phyloP scores from a whole-genome alignment of 345 rosid genomes.

The Gossypium raimondii region DNA sequence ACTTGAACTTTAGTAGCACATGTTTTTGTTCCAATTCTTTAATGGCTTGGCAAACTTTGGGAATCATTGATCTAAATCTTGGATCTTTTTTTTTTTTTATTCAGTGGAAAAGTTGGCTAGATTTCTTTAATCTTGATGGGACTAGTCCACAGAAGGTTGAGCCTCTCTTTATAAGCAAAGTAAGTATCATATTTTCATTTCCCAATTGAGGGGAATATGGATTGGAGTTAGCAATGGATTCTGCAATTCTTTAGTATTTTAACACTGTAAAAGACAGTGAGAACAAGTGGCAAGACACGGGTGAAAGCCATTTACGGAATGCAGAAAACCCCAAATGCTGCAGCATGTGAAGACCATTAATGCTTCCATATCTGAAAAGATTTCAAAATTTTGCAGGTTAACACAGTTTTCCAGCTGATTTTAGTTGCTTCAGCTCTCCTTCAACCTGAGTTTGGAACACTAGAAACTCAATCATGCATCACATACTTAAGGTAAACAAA shows the following conservation, averaged over 20 bases:
- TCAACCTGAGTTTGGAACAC: constrained; percentile 77
- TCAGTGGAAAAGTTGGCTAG: constrained; percentile 72
- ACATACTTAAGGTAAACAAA: constrained; percentile 64
- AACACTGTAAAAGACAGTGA: not conserved
- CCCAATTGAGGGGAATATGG: not conserved
- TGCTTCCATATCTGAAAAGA: not conserved
- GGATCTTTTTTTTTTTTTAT: not conserved
- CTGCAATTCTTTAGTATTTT: not conserved
- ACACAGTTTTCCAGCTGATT: constrained; percentile 84
- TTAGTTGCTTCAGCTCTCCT: constrained; percentile 89
- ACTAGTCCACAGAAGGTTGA: constrained; percentile 64
- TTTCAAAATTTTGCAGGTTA: constrained; percentile 48
- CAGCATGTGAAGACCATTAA: not conserved
- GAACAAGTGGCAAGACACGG: not conserved
- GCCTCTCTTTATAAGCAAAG: constrained; percentile 94
- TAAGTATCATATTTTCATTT: constrained; percentile 12
- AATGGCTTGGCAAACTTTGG: not conserved
- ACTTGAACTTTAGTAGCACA: constrained; percentile 4
- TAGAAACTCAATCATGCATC: constrained; percentile 58
- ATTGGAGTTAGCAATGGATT: not conserved
- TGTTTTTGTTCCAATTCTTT: not conserved
- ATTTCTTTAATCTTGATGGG: constrained; percentile 80
- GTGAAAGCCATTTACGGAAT: not conserved
- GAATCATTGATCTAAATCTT: not conserved
- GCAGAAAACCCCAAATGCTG: not conserved